Conservation (phyloP, 2,329 filamentous ascomycete species). For the Aspergillus uvarum region DNA sequence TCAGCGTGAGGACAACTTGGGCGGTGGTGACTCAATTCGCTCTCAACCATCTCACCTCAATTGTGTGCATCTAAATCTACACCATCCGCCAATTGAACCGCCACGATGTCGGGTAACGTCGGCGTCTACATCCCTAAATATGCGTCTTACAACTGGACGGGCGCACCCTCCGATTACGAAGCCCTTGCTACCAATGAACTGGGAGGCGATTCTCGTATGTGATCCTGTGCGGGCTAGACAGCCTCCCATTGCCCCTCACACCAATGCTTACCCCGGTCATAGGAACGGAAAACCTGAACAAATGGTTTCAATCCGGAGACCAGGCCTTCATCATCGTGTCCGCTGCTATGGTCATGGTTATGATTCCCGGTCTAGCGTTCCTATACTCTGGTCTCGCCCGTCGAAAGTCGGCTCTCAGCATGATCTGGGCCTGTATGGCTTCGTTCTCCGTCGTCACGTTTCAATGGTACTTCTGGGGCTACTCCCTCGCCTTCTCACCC, state of each 20-base stretch:
- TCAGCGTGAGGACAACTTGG: background rate
- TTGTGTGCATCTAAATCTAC: background rate
- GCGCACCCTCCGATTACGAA: conserved; percentile 45
- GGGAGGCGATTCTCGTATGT: conserved; percentile 78
- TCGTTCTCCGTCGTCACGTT: conserved; percentile 88
- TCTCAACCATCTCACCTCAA: background rate
- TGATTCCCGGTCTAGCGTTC: conserved; percentile 95
- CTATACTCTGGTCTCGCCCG: conserved; percentile 97
- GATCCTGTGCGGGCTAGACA: background rate
- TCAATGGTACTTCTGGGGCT: conserved; percentile 99
- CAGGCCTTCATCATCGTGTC: conserved; percentile 89
- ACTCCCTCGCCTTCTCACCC: conserved; percentile 86
- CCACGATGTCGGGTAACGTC: conserved; percentile 32
- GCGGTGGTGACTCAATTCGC: conserved; percentile 5
- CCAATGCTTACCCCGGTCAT: conserved; percentile 15
- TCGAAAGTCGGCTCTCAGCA: conserved; percentile 91
- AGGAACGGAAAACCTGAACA: conserved; percentile 87
- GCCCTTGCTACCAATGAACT: conserved; percentile 55
- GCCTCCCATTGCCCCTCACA: background rate
- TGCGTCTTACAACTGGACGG: conserved; percentile 52
- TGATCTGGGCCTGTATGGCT: conserved; percentile 97
- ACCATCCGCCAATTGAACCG: background rate
- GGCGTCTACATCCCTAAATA: conserved; percentile 42
- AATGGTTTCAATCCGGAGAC: conserved; percentile 91
- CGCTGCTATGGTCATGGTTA: conserved; percentile 90